Percentiles rank a stretch among this genome's conserved stretches.
phyloP scores from a whole-genome alignment of 225 moss, liverwort and hornwort genomes.

The Straminergon stramineum region DNA sequence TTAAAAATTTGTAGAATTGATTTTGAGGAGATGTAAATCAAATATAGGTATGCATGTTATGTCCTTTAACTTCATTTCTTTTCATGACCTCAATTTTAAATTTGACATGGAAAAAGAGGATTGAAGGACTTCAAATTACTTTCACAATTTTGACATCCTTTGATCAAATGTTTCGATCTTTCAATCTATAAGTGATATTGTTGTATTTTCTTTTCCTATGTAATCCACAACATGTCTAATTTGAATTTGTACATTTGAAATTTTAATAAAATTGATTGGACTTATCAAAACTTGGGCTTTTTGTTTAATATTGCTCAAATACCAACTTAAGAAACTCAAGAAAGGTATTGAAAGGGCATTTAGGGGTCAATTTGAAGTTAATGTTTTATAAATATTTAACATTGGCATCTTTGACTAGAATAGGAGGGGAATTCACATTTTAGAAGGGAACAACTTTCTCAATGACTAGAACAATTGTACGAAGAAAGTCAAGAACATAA shows the following conservation, averaged over 20 bases:
- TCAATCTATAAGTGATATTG: neutral
- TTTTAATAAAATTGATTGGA: neutral
- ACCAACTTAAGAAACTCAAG: neutral
- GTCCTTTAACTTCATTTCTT: neutral
- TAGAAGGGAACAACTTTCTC: accelerated
- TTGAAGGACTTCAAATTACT: neutral
- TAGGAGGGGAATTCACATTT: neutral
- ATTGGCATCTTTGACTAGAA: neutral
- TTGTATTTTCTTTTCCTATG: neutral
- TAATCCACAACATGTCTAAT: neutral
- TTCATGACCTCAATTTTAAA: neutral
- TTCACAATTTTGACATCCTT: neutral
- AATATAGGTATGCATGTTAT: neutral
- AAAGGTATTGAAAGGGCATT: neutral
- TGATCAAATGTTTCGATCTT: neutral
- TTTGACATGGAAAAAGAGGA: neutral
- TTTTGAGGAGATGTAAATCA: accelerated
- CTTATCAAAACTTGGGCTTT: neutral
- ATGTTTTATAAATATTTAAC: neutral
- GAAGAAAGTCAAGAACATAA: neutral
- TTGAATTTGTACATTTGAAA: accelerated
- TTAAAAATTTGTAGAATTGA: neutral
- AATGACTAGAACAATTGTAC: neutral
- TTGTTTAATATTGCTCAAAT: neutral
- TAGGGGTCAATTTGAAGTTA: neutral